Evolutionary conservation across 352 stramenopile species (phyloP).

Genomic region (Halophytophthora polymorphica): DNA sequence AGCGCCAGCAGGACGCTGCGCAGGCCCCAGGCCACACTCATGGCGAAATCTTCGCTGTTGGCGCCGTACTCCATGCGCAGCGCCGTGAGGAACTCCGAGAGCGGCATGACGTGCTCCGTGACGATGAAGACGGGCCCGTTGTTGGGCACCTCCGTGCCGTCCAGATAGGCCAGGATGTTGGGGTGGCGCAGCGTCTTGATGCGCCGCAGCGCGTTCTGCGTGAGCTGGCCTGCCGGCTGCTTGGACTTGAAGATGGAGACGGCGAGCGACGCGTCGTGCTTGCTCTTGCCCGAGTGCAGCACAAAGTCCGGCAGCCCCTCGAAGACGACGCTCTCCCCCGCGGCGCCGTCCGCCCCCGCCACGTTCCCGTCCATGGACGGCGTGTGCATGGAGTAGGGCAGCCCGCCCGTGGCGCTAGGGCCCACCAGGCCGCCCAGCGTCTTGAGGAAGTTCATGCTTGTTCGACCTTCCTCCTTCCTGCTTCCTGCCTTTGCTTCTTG

Average conservation of each 20-base stretch:
- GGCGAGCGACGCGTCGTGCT: constrained; percentile 62
- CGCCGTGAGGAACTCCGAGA: constrained; percentile 87
- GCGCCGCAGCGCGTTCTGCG: constrained; percentile 89
- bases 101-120: constrained; percentile 90
- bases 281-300: constrained; percentile 85
- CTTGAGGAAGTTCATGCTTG: constrained; percentile 88
- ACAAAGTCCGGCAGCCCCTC: constrained; percentile 74
- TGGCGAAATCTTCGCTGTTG: constrained; percentile 66
- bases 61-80: constrained; percentile 59
- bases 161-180: constrained; percentile 90
- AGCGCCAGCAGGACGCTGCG: constrained; percentile 91
- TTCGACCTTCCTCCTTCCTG: background rate
- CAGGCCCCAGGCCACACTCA: constrained; percentile 92
- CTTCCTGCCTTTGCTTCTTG: constrained; percentile 7
- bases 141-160: constrained; percentile 72
- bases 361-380: constrained; percentile 34
- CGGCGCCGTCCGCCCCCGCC: constrained; percentile 36
- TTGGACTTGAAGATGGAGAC: constrained; percentile 94
- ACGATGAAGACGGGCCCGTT: constrained; percentile 91
- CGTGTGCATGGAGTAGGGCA: constrained; percentile 64
- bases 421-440: constrained; percentile 73
- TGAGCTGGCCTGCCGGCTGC: constrained; percentile 67
- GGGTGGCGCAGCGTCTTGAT: constrained; percentile 94
- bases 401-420: constrained; percentile 57
- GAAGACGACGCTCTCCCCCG: constrained; percentile 45